Percentiles rank a stretch among this genome's conserved stretches.
phyloP scores from a whole-genome alignment of 805 yeast genomes.

The Zygoascus flipseniorum region DNA sequence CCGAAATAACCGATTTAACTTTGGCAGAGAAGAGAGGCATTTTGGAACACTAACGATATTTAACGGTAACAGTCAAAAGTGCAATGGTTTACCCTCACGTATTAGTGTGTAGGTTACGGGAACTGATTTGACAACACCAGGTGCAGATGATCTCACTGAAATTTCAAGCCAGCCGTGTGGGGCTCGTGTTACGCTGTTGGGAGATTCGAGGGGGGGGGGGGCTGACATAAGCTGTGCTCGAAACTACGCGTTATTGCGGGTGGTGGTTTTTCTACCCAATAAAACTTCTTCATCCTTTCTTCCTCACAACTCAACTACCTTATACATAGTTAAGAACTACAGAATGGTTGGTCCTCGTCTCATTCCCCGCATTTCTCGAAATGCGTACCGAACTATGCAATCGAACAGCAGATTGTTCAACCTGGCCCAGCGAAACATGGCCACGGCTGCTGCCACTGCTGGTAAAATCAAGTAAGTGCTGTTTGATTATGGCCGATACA shows the following conservation, averaged over 20 bases:
- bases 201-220: neutral
- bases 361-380: slow-evolving; percentile 49
- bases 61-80: no score
- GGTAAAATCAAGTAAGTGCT: slow-evolving; percentile 84
- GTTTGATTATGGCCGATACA: neutral
- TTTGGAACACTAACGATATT: neutral
- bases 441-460: slow-evolving; percentile 57
- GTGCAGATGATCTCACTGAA: no score
- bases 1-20: slow-evolving; percentile 62
- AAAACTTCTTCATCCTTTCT: neutral
- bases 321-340: slow-evolving; percentile 30
- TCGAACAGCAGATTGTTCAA: slow-evolving; percentile 59
- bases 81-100: no score
- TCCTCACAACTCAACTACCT: neutral
- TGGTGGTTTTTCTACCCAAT: slow-evolving; percentile 1
- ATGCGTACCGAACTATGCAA: slow-evolving; percentile 83
- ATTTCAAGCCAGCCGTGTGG: no score
- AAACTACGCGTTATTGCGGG: neutral
- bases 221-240: neutral
- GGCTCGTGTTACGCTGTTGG: neutral
- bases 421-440: slow-evolving; percentile 46
- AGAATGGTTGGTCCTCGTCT: slow-evolving; percentile 53
- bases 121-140: no score
- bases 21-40: slow-evolving; percentile 34
- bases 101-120: no score